Evolutionary conservation across 164 flowering plant genomes (phyloP).

Genomic region (Nelumbo lutea): DNA sequence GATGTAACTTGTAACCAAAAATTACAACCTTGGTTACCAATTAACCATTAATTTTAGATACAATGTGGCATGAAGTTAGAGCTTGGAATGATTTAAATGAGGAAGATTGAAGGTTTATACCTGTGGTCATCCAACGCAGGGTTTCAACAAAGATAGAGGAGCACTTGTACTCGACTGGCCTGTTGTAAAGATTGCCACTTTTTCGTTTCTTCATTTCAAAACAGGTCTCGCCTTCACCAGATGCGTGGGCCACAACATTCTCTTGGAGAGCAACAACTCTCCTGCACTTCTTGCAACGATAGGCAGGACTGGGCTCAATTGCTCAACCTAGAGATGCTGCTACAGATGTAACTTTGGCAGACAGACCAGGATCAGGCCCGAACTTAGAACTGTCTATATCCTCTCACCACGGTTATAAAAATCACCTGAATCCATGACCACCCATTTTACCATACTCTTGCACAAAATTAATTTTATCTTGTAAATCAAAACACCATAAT

Average conservation of each 20-base stretch:
- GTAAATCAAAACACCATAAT: background rate
- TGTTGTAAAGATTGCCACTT: slow-evolving; percentile 58
- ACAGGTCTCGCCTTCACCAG: slow-evolving; percentile 91
- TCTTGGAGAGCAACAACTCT: slow-evolving; percentile 78
- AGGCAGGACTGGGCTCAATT: slow-evolving; percentile 34
- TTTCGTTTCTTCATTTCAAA: slow-evolving; percentile 72
- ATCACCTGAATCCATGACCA: slow-evolving; percentile 49
- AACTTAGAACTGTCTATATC: slow-evolving; percentile 73
- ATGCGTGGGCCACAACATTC: slow-evolving; percentile 65
- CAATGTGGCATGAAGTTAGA: no score
- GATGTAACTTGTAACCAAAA: no score
- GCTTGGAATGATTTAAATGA: no score
- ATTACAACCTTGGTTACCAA: no score
- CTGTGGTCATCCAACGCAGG: slow-evolving; percentile 88
- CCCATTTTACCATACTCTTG: background rate
- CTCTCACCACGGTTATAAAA: slow-evolving; percentile 67
- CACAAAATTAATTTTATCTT: background rate
- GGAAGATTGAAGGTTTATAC: no score
- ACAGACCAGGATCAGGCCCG: slow-evolving; percentile 81
- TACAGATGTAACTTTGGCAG: slow-evolving; percentile 26
- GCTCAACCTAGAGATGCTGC: slow-evolving; percentile 23
- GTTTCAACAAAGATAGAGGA: slow-evolving; percentile 93
- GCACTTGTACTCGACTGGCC: slow-evolving; percentile 59
- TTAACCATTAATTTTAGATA: no score
- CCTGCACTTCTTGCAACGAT: slow-evolving; percentile 90